These are phyloP conservation scores for Poronia punctata DNA, from an alignment of 495 filamentous ascomycete species.

Conservation along the genomic window DNA sequence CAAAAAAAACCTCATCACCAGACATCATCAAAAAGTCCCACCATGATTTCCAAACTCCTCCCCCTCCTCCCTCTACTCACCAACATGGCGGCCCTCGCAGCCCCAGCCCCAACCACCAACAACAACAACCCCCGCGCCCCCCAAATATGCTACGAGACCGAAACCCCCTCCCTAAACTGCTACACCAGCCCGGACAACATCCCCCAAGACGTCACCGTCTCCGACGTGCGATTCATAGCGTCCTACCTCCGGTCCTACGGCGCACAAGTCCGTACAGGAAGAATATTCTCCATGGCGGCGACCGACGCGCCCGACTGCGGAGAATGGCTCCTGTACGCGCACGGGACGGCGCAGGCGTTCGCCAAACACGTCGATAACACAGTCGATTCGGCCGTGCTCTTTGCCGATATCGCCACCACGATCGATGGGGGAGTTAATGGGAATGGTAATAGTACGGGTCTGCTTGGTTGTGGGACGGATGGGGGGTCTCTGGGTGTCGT, in stretches of 20 bases:
- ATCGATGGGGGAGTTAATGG: not conserved
- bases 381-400: conserved; percentile 1
- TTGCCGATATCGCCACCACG: conserved; percentile 5
- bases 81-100: not conserved
- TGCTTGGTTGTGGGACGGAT: conserved; percentile 4
- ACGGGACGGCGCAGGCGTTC: conserved; percentile 1
- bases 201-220: not conserved
- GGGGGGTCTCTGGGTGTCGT: conserved; percentile 11
- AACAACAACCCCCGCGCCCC: not conserved
- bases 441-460: not conserved
- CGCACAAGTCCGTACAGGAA: not conserved
- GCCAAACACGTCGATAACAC: conserved; percentile 1
- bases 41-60: not conserved
- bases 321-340: not conserved
- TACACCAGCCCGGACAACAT: not conserved
- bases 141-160: not conserved
- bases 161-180: not conserved
- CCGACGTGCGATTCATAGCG: not conserved
- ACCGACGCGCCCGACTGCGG: conserved; percentile 1
- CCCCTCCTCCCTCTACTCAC: not conserved
- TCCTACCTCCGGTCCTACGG: not conserved
- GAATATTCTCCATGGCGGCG: not conserved
- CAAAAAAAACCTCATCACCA: too few relatives aligned
- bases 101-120: too few relatives aligned
- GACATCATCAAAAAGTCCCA: too few relatives aligned